These are phyloP conservation scores for Juncus effusus DNA, from an alignment of 176 grass and related monocot genomes.

Conservation along the genomic window DNA sequence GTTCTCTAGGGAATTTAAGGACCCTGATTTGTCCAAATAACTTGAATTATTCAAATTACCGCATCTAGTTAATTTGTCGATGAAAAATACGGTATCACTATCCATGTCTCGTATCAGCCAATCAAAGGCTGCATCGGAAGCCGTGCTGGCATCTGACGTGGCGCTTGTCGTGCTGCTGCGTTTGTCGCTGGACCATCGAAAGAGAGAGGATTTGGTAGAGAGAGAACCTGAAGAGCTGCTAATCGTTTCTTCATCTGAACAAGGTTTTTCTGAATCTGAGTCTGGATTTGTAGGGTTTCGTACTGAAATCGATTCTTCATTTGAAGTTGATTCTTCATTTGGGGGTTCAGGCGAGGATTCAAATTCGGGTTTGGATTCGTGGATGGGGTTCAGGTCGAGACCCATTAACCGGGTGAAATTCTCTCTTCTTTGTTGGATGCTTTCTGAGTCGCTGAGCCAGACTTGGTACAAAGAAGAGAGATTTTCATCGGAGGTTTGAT, in stretches of 20 bases:
- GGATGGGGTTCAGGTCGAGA: conserved; percentile 32
- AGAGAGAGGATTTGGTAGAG: conserved; percentile 28
- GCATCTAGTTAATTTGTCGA: conserved; percentile 55
- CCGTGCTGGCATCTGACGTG: neutral
- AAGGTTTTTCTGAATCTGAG: conserved; percentile 6
- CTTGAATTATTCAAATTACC: conserved; percentile 53
- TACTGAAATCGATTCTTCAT: neutral
- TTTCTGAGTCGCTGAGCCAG: conserved; percentile 48
- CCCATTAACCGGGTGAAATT: conserved; percentile 49
- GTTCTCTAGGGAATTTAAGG: conserved; percentile 56
- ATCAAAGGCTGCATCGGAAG: conserved; percentile 22
- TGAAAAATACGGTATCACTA: conserved; percentile 61
- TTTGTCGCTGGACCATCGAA: conserved; percentile 27
- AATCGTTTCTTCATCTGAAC: neutral
- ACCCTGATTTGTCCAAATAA: conserved; percentile 48
- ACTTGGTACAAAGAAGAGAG: conserved; percentile 35
- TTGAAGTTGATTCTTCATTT: conserved; percentile 25
- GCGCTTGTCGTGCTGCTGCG: conserved; percentile 2
- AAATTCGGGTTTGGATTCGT: neutral
- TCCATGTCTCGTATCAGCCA: conserved; percentile 75
- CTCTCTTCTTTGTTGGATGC: conserved; percentile 49
- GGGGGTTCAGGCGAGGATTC: conserved; percentile 19
- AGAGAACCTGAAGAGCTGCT: neutral
- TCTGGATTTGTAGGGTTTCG: neutral
- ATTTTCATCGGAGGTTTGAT: neutral